Base-by-base conservation (phyloP, 768 basidiomycete species). In the Omphalotus guepiniiformis region DNA sequence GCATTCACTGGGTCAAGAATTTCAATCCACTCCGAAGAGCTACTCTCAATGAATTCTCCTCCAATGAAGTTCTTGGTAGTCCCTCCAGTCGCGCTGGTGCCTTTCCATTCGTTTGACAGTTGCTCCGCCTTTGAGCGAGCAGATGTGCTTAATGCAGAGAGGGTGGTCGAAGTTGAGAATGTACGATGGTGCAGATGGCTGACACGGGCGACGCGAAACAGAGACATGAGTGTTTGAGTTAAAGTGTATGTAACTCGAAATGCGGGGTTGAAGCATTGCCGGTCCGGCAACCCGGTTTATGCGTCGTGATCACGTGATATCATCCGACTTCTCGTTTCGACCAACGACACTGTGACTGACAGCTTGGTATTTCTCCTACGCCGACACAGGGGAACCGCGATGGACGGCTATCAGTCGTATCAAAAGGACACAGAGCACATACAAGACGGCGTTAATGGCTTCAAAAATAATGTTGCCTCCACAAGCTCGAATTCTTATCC, bases 21-120 rank as follows among this genome's bases (percentile, higher is more conserved):
- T 39, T 95, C 91, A 51, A 91, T 79, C 88, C 88, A 97, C 50
- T 85, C 74, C 1, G 74, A 65, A 16, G 87, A 66, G 58, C 79
- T 79, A 69, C 89, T 93, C 57, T 94, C 87, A 7, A 85, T 74
- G 58, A 93, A 98, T 67, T 93, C 77, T 7, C 94, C 95, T 11
- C 81, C 87, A 49, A 97, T 88, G 66, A 85, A 93, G 64, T 93
- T 93, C 78, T 88, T 93, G 48, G 93, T 93, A 51, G 75, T 83
- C 23, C 79, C 86, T n/a, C 94, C 94, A 11, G 80, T 78, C 19
- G 86, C 84, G 49, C 76, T 87, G 2, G 94, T 94, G 34, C 94
- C 94, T 53, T 83, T 83, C 91, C 92, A 97, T 25, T 82, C 74
- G 12, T 75, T 63, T 15, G 86, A 86, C 16, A 93, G 69, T 47